Percentiles rank a stretch among this genome's conserved stretches.
These are phyloP conservation scores for Sextonia rubra DNA, from an alignment of 164 flowering plant species.

Conservation along the genomic window DNA sequence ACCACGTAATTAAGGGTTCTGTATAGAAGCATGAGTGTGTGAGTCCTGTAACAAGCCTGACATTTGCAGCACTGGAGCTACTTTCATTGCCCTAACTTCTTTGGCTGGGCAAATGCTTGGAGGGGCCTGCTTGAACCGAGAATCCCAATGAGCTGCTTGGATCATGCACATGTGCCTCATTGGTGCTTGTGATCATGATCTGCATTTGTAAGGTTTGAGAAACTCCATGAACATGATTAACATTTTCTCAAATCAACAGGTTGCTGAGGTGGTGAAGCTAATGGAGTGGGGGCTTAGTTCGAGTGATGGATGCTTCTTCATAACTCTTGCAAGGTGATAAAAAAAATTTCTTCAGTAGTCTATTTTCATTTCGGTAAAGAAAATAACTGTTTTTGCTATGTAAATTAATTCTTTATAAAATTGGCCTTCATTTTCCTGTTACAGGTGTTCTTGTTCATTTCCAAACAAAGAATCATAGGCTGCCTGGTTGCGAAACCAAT, in stretches of 20 bases:
- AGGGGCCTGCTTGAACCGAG: background rate
- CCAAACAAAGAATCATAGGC: conserved; percentile 63
- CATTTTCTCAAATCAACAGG: conserved; percentile 32
- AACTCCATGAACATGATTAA: background rate
- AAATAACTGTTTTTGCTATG: too few relatives aligned
- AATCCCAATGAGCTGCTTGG: background rate
- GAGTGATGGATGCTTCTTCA: conserved; percentile 51
- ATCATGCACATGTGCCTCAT: background rate
- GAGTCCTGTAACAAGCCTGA: background rate
- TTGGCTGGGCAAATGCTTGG: background rate
- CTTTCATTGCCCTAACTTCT: background rate
- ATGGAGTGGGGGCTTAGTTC: conserved; percentile 73
- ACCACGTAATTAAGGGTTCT: background rate
- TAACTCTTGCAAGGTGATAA: conserved; percentile 57
- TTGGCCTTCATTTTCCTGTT: background rate
- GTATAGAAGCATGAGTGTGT: background rate
- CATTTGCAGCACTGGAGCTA: background rate
- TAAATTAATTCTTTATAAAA: too few relatives aligned
- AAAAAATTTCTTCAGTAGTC: background rate
- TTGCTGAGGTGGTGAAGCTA: conserved; percentile 61
- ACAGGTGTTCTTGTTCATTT: conserved; percentile 72
- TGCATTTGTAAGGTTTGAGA: background rate
- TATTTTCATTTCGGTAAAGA: too few relatives aligned
- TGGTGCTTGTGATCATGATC: background rate
- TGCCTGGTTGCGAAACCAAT: conserved; percentile 75